Evolutionary conservation across 164 flowering plant genomes (phyloP), one percentile per base, ranked within the genome.

Genomic region (Dillenia suffruticosa): DNA sequence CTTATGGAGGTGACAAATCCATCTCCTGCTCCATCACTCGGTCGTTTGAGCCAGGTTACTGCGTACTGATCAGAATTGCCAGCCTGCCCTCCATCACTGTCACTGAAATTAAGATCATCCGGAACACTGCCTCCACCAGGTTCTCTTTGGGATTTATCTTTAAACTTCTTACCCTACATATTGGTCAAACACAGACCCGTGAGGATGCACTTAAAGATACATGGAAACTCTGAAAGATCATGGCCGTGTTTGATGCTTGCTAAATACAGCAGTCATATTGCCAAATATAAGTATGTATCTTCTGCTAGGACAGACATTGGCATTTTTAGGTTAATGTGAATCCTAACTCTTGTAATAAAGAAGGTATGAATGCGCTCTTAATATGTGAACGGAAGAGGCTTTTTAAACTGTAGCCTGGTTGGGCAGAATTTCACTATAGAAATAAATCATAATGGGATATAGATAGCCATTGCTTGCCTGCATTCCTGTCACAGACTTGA

Each of bases 401-500:
- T 32, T 32, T 32, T 32, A 32, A 32, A 32, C 40, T 32, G 40
- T 6, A 32, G 22, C 22, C 22, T 1, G 22, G 22, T 19, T 19
- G 22, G 40, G 40, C 40, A 6, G 40, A 32, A 32, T 32, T 32
- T 32, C 40, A 32, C 40, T 32, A 32, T 6, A 32, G 40, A 32
- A 32, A 32, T 12, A 51, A 48, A 55, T 10, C 11, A n/a, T 13
- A 50, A 44, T 17, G 47, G 12, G n/a, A 32, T 12, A 50, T 12
- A 44, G 9, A 22, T 26, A 49, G 22, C 24, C 22, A 58, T 56
- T 11, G 51, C 43, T 62, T 79, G 79, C 99, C 97, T 95, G 99
- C 99, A 95, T 95, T 64, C 99, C 99, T 6, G 99, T 95, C 46
- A 95, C 97, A 65, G 99, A 95, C 81, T 95, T 95, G 32, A 95